Evolutionary conservation across 2,329 filamentous ascomycete species (phyloP).

Genomic region (Albifimbria verrucaria): DNA sequence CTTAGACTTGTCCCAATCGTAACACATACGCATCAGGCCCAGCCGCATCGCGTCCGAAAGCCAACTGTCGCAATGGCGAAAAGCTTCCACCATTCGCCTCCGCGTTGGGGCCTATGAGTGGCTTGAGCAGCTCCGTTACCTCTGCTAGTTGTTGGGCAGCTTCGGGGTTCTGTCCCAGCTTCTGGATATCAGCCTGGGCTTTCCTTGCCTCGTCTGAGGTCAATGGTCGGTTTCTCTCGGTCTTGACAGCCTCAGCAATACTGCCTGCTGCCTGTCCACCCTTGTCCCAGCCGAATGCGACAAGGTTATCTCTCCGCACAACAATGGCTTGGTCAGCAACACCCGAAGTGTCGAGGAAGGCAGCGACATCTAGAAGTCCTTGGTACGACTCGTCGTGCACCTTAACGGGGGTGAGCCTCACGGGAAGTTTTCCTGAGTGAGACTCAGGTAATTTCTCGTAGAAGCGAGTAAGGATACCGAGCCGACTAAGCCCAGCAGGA

Average conservation of each 20-base stretch:
- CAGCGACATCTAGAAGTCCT: conserved; percentile 33
- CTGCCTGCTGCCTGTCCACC: conserved; percentile 3
- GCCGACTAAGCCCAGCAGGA: conserved; percentile 35
- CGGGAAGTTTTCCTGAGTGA: conserved; percentile 29
- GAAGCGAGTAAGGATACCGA: conserved; percentile 40
- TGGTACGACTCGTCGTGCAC: conserved; percentile 45
- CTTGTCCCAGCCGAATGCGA: conserved; percentile 23
- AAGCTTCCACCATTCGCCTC: conserved; percentile 1
- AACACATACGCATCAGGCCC: background rate
- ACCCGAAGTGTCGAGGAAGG: conserved; percentile 29
- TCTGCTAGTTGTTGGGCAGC: conserved; percentile 17
- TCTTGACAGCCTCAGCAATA: conserved; percentile 18
- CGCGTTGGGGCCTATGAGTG: conserved; percentile 9
- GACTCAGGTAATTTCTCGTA: conserved; percentile 32
- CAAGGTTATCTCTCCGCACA: conserved; percentile 33
- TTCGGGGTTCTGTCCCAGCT: conserved; percentile 16
- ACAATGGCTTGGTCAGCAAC: conserved; percentile 34
- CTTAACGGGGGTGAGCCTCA: conserved; percentile 37
- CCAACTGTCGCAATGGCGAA: conserved; percentile 14
- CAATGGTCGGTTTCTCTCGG: conserved; percentile 24
- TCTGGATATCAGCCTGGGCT: conserved; percentile 21
- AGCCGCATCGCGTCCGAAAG: conserved; percentile 11
- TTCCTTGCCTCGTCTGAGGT: conserved; percentile 19
- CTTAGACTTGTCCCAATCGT: background rate
- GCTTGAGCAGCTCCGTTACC: conserved; percentile 21